Percentiles rank a stretch among this genome's conserved stretches.
Conservation (phyloP, 495 filamentous ascomycete species). For the Hypoxylon crocopeplum region DNA sequence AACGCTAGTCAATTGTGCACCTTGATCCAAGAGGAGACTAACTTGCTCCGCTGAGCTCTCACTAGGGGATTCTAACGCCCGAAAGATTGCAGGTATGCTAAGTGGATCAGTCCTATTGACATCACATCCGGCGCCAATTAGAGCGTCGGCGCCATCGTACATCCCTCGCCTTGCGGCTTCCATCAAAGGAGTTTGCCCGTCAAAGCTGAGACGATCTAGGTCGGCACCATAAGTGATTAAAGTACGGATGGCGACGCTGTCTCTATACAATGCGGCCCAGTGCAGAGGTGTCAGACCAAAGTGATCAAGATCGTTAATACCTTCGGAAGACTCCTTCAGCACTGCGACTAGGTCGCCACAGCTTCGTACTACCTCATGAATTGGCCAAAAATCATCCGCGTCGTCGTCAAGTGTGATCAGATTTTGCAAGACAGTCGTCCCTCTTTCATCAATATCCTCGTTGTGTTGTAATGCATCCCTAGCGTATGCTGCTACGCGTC, state of each 20-base stretch:
- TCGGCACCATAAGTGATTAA: constrained; percentile 20
- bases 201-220: not conserved
- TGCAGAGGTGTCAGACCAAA: constrained; percentile 8
- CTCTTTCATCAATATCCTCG: not conserved
- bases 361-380: constrained; percentile 11
- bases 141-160: not conserved
- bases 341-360: not conserved
- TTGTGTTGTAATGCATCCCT: not conserved
- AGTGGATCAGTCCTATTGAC: not conserved
- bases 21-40: constrained; percentile 2
- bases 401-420: constrained; percentile 7
- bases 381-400: constrained; percentile 4
- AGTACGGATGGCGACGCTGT: not conserved
- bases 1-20: not conserved
- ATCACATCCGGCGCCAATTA: constrained; percentile 16
- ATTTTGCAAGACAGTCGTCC: not conserved
- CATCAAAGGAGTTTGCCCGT: not conserved
- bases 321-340: constrained; percentile 6
- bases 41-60: not conserved
- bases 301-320: constrained; percentile 5
- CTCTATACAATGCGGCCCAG: not conserved
- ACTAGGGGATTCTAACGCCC: not conserved
- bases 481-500: not conserved
- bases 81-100: not conserved
- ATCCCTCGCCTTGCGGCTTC: not conserved